Evolutionary conservation across 345 rosid genomes (phyloP).

Genomic region (Eucalyptus sp.): DNA sequence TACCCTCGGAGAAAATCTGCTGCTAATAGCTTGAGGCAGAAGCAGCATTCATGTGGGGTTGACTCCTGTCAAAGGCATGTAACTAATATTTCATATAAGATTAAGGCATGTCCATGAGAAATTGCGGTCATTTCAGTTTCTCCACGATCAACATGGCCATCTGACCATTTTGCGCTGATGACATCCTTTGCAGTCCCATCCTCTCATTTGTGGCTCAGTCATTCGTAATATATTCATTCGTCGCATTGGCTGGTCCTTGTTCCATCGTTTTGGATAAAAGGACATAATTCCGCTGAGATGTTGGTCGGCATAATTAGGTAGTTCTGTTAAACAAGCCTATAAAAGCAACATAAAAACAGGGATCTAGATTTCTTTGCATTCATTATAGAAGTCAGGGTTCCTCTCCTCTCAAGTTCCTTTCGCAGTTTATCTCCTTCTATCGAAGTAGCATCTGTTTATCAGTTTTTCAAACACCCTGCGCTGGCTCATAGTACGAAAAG

Average conservation of each 20-base stretch:
- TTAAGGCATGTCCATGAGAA: background rate
- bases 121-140: background rate
- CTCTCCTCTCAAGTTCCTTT: background rate
- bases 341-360: background rate
- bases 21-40: background rate
- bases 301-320: background rate
- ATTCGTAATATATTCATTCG: background rate
- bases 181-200: background rate
- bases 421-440: background rate
- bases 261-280: background rate
- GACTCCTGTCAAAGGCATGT: background rate
- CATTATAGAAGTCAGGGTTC: background rate
- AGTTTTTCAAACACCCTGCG: background rate
- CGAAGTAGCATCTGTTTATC: background rate
- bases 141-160: background rate
- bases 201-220: background rate
- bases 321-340: background rate
- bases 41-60: background rate
- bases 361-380: background rate
- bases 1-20: background rate
- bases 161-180: background rate
- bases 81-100: background rate
- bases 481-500: background rate
- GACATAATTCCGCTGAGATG: background rate
- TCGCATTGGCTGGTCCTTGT: background rate